phyloP scores from a whole-genome alignment of 2,329 filamentous ascomycete species.

The Colletotrichum gigasporum region DNA sequence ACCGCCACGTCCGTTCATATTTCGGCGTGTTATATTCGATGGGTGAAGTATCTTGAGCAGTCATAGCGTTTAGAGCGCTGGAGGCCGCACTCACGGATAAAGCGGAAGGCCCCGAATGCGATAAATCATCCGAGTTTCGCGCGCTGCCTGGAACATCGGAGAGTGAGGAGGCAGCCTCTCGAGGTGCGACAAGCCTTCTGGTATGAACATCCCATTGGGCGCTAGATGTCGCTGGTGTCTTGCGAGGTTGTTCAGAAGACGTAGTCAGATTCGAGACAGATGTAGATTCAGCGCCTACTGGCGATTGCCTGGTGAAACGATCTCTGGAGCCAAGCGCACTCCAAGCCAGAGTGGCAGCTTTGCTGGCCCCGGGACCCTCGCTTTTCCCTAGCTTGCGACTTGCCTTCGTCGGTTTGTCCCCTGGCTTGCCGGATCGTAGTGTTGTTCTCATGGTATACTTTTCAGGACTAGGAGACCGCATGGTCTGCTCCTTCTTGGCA shows the following conservation, averaged over 20 bases:
- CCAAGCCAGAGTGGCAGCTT: constrained; percentile 73
- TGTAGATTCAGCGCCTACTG: constrained; percentile 35
- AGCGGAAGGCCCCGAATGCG: constrained; percentile 50
- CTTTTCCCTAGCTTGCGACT: constrained; percentile 52
- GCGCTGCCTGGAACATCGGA: constrained; percentile 38
- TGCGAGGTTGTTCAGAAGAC: constrained; percentile 44
- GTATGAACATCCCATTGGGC: constrained; percentile 65
- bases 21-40: constrained; percentile 20
- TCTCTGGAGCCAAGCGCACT: constrained; percentile 54
- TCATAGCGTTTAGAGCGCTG: constrained; percentile 56
- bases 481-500: constrained; percentile 46
- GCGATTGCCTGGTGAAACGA: constrained; percentile 38
- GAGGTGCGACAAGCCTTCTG: constrained; percentile 56
- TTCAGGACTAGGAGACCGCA: constrained; percentile 66
- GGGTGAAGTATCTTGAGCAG: constrained; percentile 25
- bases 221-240: constrained; percentile 39
- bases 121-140: constrained; percentile 52
- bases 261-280: constrained; percentile 35
- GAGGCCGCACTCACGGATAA: constrained; percentile 66
- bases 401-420: constrained; percentile 52
- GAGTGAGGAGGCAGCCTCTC: constrained; percentile 43
- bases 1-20: neutral
- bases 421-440: constrained; percentile 58
- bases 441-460: constrained; percentile 72
- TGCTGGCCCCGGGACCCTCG: constrained; percentile 64